These are phyloP conservation scores for Catharanthus roseus DNA, from an alignment of 257 asterid species.

Conservation along the genomic window DNA sequence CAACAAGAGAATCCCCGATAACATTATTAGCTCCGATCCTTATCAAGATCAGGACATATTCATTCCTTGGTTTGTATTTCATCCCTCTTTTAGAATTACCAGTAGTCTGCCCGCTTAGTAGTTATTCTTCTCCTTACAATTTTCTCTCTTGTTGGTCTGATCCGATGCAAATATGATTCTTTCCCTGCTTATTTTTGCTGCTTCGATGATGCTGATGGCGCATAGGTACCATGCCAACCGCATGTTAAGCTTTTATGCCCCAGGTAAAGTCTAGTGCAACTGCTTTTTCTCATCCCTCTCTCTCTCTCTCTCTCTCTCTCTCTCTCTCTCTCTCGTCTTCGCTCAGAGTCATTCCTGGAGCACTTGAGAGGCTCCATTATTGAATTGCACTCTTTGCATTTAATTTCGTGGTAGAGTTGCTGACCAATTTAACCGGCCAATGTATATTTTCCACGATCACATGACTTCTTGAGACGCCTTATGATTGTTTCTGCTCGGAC, in stretches of 20 bases:
- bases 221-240: slow-evolving; percentile 96
- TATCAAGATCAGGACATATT: slow-evolving; percentile 34
- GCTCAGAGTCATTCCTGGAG: too few species aligned
- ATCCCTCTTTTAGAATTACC: not conserved
- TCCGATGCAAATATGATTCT: not conserved
- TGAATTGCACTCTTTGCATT: too few species aligned
- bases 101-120: not conserved
- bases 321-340: too few species aligned
- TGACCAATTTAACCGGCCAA: not conserved
- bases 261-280: slow-evolving; percentile 65
- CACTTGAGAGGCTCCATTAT: too few species aligned
- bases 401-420: not conserved
- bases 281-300: too few species aligned
- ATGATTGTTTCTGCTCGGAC: not conserved
- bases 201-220: slow-evolving; percentile 20
- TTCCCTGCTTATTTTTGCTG: not conserved
- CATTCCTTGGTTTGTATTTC: slow-evolving; percentile 61
- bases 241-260: slow-evolving; percentile 97
- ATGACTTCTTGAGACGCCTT: too few species aligned
- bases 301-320: too few species aligned
- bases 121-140: not conserved
- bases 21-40: slow-evolving; percentile 49
- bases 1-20: slow-evolving; percentile 86
- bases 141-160: not conserved
- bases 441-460: not conserved